Percentiles rank a stretch among this genome's conserved stretches.
phyloP scores from a whole-genome alignment of 345 rosid genomes.

The Luvunga scandens region DNA sequence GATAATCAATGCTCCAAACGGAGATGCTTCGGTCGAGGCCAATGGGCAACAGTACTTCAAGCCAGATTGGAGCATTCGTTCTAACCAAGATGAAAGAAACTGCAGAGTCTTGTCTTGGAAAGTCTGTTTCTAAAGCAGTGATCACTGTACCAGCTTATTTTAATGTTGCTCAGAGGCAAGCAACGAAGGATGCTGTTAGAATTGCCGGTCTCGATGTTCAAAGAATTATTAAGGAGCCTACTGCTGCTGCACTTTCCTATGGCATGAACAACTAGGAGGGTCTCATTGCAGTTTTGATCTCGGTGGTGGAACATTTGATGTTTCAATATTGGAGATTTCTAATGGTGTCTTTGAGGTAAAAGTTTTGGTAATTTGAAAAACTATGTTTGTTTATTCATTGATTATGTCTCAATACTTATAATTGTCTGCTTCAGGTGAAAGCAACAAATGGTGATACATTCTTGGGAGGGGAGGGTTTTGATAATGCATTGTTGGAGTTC shows the following conservation, averaged over 20 bases:
- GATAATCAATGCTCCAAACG: conserved; percentile 84
- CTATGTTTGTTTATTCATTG: neutral
- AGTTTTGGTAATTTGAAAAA: neutral
- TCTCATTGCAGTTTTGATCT: conserved; percentile 86
- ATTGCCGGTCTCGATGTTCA: conserved; percentile 88
- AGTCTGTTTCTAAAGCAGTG: conserved; percentile 67
- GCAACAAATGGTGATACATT: conserved; percentile 96
- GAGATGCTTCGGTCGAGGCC: conserved; percentile 93
- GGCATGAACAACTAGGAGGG: conserved; percentile 95
- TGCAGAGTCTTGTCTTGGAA: conserved; percentile 81
- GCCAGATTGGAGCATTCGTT: conserved; percentile 80
- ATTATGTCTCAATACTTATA: neutral
- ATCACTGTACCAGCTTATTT: conserved; percentile 92
- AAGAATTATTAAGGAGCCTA: conserved; percentile 88
- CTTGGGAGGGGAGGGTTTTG: conserved; percentile 94
- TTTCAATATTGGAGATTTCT: conserved; percentile 83
- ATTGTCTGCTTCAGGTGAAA: conserved; percentile 55
- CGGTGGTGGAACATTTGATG: conserved; percentile 92
- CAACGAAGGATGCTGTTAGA: conserved; percentile 92
- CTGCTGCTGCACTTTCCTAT: conserved; percentile 95
- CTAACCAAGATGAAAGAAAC: conserved; percentile 91
- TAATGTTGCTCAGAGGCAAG: conserved; percentile 95
- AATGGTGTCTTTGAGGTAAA: conserved; percentile 89
- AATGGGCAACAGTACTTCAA: conserved; percentile 78
- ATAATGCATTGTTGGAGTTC: conserved; percentile 71